Conservation (phyloP, 2,329 filamentous ascomycete genomes). For the Fusarium dimerum region DNA sequence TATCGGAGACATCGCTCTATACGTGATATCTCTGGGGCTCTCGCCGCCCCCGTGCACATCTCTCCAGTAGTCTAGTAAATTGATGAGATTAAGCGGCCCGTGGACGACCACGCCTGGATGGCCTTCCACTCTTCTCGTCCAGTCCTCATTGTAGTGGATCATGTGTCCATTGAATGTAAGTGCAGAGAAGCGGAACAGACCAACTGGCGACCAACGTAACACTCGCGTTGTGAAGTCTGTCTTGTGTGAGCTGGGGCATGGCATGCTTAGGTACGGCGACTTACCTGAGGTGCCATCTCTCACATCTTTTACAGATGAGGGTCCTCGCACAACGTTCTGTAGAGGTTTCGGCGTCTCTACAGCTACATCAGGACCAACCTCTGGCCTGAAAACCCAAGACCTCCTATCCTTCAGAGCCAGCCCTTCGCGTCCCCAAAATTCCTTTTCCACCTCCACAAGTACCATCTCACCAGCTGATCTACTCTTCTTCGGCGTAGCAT, state of each 20-base stretch:
- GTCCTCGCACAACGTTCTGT: conserved; percentile 14
- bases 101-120: conserved; percentile 76
- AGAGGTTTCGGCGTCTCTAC: conserved; percentile 21
- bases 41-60: conserved; percentile 45
- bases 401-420: conserved; percentile 56
- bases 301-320: conserved; percentile 31
- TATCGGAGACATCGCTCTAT: conserved; percentile 69
- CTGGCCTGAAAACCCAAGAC: conserved; percentile 49
- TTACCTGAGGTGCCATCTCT: conserved; percentile 11
- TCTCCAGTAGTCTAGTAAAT: conserved; percentile 69
- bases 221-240: conserved; percentile 30
- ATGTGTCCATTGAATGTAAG: conserved; percentile 85
- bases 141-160: conserved; percentile 76
- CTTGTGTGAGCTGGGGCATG: not conserved
- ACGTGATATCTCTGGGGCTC: conserved; percentile 50
- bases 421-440: conserved; percentile 53
- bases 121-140: conserved; percentile 65
- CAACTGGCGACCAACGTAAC: conserved; percentile 46
- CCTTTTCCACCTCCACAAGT: conserved; percentile 64
- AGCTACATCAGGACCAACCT: conserved; percentile 26
- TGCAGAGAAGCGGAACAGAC: conserved; percentile 79
- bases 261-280: not conserved
- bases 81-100: conserved; percentile 74
- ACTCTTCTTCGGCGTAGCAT: conserved; percentile 56
- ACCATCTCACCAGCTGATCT: conserved; percentile 61